phyloP scores from a whole-genome alignment of 2,329 filamentous ascomycete species.

The Leptographium procerum region DNA sequence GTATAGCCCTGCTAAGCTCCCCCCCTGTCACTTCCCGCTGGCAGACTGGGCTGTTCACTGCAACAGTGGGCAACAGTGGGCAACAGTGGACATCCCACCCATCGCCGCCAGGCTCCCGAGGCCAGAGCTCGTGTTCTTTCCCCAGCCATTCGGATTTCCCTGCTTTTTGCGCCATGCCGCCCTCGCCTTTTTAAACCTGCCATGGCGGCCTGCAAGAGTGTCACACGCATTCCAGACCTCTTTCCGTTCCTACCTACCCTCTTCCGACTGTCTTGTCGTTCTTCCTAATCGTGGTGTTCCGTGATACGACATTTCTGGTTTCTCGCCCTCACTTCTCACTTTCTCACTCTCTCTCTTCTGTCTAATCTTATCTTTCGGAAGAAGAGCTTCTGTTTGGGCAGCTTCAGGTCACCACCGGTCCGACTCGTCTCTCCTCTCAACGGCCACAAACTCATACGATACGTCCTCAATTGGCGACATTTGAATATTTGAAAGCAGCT shows the following conservation, averaged over 20 bases:
- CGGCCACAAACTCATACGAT: not conserved
- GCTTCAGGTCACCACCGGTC: not conserved
- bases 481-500: not conserved
- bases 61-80: too few relatives aligned
- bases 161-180: not conserved
- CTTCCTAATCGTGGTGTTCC: not conserved
- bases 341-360: not conserved
- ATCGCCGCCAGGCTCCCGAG: not conserved
- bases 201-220: not conserved
- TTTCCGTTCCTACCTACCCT: not conserved
- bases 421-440: too few relatives aligned
- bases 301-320: not conserved
- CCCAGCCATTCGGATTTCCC: slow-evolving; percentile 1
- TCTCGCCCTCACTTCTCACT: too few relatives aligned
- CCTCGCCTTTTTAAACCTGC: not conserved
- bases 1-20: not conserved
- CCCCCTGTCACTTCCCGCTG: not conserved
- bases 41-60: not conserved
- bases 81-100: too few relatives aligned
- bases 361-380: not conserved
- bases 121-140: not conserved
- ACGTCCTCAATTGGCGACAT: not conserved
- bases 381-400: not conserved
- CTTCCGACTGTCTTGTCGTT: not conserved
- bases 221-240: not conserved